phyloP scores from a whole-genome alignment of 1,284 basidiomycete genomes.

The Bondarzewia mesenterica region DNA sequence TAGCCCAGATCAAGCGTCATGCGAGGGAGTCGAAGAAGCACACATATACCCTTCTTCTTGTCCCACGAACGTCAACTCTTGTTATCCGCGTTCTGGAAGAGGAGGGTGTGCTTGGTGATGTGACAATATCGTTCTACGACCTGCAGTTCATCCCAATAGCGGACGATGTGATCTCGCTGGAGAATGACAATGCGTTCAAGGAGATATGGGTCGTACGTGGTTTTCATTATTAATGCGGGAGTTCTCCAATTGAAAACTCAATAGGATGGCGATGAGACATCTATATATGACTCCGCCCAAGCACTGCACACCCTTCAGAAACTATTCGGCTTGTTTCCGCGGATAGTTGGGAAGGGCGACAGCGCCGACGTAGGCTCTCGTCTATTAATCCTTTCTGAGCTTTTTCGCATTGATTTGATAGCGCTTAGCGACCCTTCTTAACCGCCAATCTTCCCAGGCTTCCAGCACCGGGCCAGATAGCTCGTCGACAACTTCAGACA shows the following conservation, averaged over 20 bases:
- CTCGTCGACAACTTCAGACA: conserved; percentile 38
- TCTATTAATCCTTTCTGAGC: not conserved
- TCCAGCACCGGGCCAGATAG: conserved; percentile 29
- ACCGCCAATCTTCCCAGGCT: conserved; percentile 44
- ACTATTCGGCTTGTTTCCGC: conserved; percentile 85
- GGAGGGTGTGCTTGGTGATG: conserved; percentile 86
- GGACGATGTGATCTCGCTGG: conserved; percentile 84
- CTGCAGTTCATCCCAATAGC: conserved; percentile 92
- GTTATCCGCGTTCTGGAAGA: conserved; percentile 82
- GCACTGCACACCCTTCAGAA: conserved; percentile 83
- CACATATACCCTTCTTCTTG: conserved; percentile 84
- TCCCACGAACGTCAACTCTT: conserved; percentile 83
- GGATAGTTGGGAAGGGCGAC: conserved; percentile 92
- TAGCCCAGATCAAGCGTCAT: conserved; percentile 86
- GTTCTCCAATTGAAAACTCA: not conserved
- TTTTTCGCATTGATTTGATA: conserved; percentile 22
- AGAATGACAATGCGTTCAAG: conserved; percentile 76
- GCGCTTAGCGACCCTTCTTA: conserved; percentile 73
- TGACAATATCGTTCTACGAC: conserved; percentile 80
- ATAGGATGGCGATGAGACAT: conserved; percentile 90
- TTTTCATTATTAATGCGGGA: too few species aligned
- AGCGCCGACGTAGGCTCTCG: conserved; percentile 67
- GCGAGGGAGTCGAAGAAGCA: conserved; percentile 62
- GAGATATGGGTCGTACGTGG: conserved; percentile 77
- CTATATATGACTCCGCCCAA: conserved; percentile 83